These are phyloP conservation scores for Aspergillus sp. DNA, from an alignment of 2,329 filamentous ascomycete genomes.

Conservation along the genomic window DNA sequence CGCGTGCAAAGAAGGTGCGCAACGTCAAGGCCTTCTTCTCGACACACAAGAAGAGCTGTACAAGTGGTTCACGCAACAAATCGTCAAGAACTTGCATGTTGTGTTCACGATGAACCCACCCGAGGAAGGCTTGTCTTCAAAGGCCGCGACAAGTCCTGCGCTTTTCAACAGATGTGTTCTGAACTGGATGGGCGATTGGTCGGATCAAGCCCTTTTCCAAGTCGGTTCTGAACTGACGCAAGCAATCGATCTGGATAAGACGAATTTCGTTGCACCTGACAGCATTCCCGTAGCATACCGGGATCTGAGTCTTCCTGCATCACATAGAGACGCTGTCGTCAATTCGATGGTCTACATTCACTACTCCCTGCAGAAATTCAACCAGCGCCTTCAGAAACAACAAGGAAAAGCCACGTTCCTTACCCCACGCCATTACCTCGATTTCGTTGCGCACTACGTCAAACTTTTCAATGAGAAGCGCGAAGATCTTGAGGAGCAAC, in stretches of 20 bases:
- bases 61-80: slow-evolving; percentile 99
- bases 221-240: slow-evolving; percentile 94
- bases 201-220: slow-evolving; percentile 97
- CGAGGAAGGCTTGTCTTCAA: slow-evolving; percentile 88
- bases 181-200: slow-evolving; percentile 99
- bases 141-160: slow-evolving; percentile 94
- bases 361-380: slow-evolving; percentile 88
- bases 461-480: slow-evolving; percentile 97
- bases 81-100: slow-evolving; percentile 97
- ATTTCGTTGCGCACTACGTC: slow-evolving; percentile 97
- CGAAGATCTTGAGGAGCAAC: slow-evolving; percentile 96
- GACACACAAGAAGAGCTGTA: slow-evolving; percentile 99
- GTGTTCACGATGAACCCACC: slow-evolving; percentile 99
- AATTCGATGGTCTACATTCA: slow-evolving; percentile 99
- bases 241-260: slow-evolving; percentile 89
- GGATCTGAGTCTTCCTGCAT: slow-evolving; percentile 76
- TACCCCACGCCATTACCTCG: slow-evolving; percentile 93
- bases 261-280: slow-evolving; percentile 81
- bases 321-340: slow-evolving; percentile 86
- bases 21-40: slow-evolving; percentile 88
- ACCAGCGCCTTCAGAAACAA: slow-evolving; percentile 81
- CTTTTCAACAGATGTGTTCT: slow-evolving; percentile 99
- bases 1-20: slow-evolving; percentile 95
- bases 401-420: slow-evolving; percentile 91
- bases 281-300: slow-evolving; percentile 91